These are phyloP conservation scores for Barnettozyma hawaiiensis DNA, from an alignment of 1,139 yeast species.

Conservation along the genomic window DNA sequence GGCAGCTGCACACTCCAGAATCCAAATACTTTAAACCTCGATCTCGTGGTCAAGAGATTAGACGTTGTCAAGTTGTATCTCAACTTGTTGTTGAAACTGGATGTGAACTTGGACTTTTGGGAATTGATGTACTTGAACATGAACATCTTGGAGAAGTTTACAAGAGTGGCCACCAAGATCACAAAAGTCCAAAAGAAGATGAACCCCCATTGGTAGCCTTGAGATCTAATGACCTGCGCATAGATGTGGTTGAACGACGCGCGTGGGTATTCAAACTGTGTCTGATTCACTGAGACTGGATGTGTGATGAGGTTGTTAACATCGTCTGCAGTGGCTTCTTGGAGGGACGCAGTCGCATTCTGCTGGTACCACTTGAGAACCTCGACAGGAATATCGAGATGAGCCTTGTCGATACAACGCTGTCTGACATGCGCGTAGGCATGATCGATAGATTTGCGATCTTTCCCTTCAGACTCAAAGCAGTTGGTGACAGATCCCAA, in stretches of 20 bases:
- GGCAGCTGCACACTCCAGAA: constrained; percentile 39
- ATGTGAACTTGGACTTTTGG: constrained; percentile 12
- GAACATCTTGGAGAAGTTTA: constrained; percentile 26
- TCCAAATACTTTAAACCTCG: constrained; percentile 21
- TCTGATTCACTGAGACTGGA: constrained; percentile 29
- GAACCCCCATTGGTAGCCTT: constrained; percentile 39
- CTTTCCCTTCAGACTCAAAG: constrained; percentile 26
- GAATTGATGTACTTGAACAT: constrained; percentile 15
- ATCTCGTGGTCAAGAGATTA: constrained; percentile 31
- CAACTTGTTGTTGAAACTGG: constrained; percentile 12
- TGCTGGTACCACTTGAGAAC: constrained; percentile 28
- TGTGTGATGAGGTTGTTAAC: constrained; percentile 20
- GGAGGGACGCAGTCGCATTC: constrained; percentile 30
- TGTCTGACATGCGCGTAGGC: constrained; percentile 33
- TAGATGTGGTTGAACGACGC: constrained; percentile 30
- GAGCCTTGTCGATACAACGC: constrained; percentile 32
- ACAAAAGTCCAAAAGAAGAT: constrained; percentile 35
- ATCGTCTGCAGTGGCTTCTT: constrained; percentile 24
- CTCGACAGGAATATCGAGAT: constrained; percentile 28
- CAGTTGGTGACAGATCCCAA: constrained; percentile 36
- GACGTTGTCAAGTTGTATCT: constrained; percentile 29
- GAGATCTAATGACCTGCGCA: constrained; percentile 29
- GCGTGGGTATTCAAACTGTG: constrained; percentile 29
- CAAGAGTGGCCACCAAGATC: constrained; percentile 26
- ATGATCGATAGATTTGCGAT: constrained; percentile 27